Conservation (phyloP, 129 eudicot species). For the Flaveria brownii region DNA sequence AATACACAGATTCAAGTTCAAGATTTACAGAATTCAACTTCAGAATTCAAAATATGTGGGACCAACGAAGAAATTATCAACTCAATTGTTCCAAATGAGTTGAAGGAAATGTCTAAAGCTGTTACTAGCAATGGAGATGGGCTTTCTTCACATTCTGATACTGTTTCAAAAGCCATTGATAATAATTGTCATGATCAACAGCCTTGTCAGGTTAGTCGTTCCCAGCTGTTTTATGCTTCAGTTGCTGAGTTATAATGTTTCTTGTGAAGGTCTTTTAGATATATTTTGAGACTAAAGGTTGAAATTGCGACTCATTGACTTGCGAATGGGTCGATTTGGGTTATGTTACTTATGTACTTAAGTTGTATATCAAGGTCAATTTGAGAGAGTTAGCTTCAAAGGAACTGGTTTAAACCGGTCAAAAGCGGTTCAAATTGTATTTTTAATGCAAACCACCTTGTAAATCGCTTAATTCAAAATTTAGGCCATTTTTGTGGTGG, state of each 20-base stretch:
- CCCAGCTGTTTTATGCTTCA: constrained; percentile 5
- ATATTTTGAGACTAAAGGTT: constrained; percentile 5
- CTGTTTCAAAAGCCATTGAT: constrained; percentile 23
- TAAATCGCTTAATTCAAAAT: neutral
- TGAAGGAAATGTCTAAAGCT: constrained; percentile 16
- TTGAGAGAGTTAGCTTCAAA: neutral
- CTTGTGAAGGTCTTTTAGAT: neutral
- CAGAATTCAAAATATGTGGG: constrained; percentile 26
- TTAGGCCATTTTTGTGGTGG: neutral
- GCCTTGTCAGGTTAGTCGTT: constrained; percentile 52
- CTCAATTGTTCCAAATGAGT: constrained; percentile 19
- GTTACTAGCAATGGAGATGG: constrained; percentile 23
- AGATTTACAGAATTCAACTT: constrained; percentile 3
- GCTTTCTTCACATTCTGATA: constrained; percentile 31
- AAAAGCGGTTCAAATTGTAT: neutral
- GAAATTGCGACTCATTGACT: neutral
- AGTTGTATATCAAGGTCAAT: neutral
- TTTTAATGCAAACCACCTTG: neutral
- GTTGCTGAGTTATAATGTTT: neutral
- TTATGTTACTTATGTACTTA: neutral
- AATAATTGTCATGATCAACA: constrained; percentile 31
- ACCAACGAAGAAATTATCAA: constrained; percentile 28
- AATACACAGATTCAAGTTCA: neutral
- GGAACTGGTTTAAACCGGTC: neutral
- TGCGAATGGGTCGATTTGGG: neutral